Conservation (phyloP, 2,329 filamentous ascomycete genomes). For the Microsporum audouinii region DNA sequence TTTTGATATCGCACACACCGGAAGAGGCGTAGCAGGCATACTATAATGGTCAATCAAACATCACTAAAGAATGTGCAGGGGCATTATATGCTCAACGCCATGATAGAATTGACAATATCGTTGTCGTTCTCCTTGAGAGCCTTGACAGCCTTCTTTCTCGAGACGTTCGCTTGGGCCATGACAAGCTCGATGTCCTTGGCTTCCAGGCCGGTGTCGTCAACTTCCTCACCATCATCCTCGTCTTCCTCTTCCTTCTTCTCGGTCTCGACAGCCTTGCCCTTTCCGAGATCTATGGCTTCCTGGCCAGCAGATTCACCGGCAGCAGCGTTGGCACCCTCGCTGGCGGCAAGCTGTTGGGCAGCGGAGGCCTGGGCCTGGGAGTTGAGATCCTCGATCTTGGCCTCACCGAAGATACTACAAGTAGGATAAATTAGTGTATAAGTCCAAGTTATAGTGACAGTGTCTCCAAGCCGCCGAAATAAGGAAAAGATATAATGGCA, state of each 20-base stretch:
- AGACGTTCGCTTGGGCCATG: constrained; percentile 95
- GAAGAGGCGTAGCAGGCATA: neutral
- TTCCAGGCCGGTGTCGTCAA: constrained; percentile 87
- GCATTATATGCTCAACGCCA: constrained; percentile 75
- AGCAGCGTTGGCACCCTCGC: constrained; percentile 48
- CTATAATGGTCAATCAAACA: neutral
- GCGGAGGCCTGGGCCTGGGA: constrained; percentile 92
- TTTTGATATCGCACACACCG: neutral
- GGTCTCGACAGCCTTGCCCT: constrained; percentile 55
- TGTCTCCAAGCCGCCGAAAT: neutral
- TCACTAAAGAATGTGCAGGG: neutral
- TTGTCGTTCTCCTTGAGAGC: constrained; percentile 95
- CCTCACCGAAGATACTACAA: constrained; percentile 91
- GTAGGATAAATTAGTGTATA: neutral
- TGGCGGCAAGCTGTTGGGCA: constrained; percentile 82
- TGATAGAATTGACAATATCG: constrained; percentile 99
- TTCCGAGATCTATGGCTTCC: constrained; percentile 40
- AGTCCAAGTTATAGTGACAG: neutral
- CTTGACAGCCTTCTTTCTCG: constrained; percentile 97
- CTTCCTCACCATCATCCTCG: constrained; percentile 90
- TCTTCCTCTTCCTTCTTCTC: constrained; percentile 61
- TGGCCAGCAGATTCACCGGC: constrained; percentile 51
- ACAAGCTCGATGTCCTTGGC: constrained; percentile 99
- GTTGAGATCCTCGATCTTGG: constrained; percentile 99
- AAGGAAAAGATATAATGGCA: constrained; percentile 11